These are phyloP conservation scores for Pleurotus eryngii DNA, from an alignment of 768 basidiomycete genomes.

Conservation along the genomic window DNA sequence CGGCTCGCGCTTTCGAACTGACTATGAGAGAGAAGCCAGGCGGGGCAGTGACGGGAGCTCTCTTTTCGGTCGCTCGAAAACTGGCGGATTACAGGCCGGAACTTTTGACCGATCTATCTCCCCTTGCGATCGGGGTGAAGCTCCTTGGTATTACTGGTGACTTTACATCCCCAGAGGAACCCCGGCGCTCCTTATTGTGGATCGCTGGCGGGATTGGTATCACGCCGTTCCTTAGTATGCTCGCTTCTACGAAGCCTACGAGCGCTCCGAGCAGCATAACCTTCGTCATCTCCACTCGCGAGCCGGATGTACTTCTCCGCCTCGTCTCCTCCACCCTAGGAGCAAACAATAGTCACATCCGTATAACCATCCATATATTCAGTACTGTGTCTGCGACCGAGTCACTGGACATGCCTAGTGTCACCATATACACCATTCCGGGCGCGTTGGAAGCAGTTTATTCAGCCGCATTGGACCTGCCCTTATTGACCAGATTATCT, in stretches of 20 bases:
- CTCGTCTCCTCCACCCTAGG: conserved; percentile 33
- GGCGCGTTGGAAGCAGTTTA: conserved; percentile 18
- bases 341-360: conserved; percentile 11
- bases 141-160: conserved; percentile 53
- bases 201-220: conserved; percentile 65
- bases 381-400: conserved; percentile 13
- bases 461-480: conserved; percentile 16
- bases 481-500: conserved; percentile 27
- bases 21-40: conserved; percentile 55
- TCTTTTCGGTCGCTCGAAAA: conserved; percentile 48
- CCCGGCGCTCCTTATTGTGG: conserved; percentile 40
- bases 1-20: conserved; percentile 32
- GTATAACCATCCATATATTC: conserved; percentile 40
- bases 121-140: conserved; percentile 37
- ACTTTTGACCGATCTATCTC: conserved; percentile 33
- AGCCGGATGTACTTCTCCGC: conserved; percentile 47
- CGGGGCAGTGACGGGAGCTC: conserved; percentile 51
- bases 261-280: conserved; percentile 33
- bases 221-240: conserved; percentile 61
- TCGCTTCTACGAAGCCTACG: conserved; percentile 20
- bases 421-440: conserved; percentile 15
- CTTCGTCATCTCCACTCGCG: conserved; percentile 48
- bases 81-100: conserved; percentile 37
- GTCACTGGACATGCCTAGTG: conserved; percentile 7
- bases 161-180: conserved; percentile 34